These are phyloP conservation scores for Fonsecaea erecta DNA, from an alignment of 2,329 filamentous ascomycete species.

Conservation along the genomic window DNA sequence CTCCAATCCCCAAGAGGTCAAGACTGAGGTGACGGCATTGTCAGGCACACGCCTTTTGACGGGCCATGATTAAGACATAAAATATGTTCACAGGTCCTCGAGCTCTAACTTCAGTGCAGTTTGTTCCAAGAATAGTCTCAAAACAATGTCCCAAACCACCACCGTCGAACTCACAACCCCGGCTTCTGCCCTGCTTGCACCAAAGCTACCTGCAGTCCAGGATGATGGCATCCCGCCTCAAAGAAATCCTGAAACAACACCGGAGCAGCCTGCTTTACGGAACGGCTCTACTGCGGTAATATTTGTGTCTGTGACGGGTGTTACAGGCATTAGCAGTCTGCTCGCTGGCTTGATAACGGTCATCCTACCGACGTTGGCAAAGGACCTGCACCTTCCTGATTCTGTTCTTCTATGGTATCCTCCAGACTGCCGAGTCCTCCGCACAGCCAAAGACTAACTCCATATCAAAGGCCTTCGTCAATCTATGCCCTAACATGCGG, in stretches of 20 bases:
- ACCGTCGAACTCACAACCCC: slow-evolving; percentile 14
- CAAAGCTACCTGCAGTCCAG: neutral
- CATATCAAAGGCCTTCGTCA: slow-evolving; percentile 41
- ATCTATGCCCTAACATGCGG: slow-evolving; percentile 51
- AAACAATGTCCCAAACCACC: slow-evolving; percentile 14
- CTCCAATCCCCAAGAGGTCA: neutral
- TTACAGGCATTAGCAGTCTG: slow-evolving; percentile 31
- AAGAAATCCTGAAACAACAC: neutral
- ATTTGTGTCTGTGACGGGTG: slow-evolving; percentile 26
- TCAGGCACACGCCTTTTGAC: neutral
- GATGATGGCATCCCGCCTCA: neutral
- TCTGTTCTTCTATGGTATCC: slow-evolving; percentile 38
- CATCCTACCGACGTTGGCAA: slow-evolving; percentile 36
- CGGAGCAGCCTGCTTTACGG: neutral
- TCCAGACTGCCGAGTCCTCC: neutral
- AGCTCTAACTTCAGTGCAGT: neutral
- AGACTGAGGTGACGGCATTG: neutral
- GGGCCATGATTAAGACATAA: neutral
- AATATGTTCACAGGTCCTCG: neutral
- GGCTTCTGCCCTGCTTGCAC: neutral
- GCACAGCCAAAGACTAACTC: neutral
- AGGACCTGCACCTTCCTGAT: slow-evolving; percentile 34
- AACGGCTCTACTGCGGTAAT: slow-evolving; percentile 26
- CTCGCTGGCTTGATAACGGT: slow-evolving; percentile 38
- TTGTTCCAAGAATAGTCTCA: neutral